These are phyloP conservation scores for Diaporthe citriasiana DNA, from an alignment of 2,329 filamentous ascomycete genomes.

Conservation along the genomic window DNA sequence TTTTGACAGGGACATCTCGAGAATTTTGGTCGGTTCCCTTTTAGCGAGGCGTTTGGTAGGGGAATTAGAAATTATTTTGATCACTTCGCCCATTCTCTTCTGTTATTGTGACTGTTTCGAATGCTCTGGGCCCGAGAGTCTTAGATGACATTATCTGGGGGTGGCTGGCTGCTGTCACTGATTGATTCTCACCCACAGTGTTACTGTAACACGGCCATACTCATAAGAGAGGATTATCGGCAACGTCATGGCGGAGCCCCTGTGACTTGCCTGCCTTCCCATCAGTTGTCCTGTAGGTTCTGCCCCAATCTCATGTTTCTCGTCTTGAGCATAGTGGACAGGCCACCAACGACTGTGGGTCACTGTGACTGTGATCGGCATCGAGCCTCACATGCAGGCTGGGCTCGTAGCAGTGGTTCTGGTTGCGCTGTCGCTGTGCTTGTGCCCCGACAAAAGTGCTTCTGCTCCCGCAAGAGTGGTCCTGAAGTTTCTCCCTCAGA, in stretches of 20 bases:
- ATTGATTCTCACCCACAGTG: background rate
- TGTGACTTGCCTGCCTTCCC: background rate
- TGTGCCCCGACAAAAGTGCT: no score
- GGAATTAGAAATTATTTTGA: background rate
- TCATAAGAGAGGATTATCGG: background rate
- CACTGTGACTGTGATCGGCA: background rate
- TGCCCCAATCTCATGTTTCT: background rate
- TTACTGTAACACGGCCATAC: no score
- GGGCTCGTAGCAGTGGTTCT: background rate
- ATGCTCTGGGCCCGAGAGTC: background rate
- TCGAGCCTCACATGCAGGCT: background rate
- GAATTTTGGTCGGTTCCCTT: conserved; percentile 19
- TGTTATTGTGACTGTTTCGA: background rate
- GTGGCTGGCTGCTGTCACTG: background rate
- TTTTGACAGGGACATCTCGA: conserved; percentile 20
- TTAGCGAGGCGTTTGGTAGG: conserved; percentile 32
- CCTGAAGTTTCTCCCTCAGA: no score
- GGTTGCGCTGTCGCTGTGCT: no score
- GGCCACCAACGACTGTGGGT: no score
- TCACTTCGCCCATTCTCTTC: background rate
- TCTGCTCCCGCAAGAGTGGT: no score
- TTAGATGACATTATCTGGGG: background rate
- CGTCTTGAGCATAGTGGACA: no score
- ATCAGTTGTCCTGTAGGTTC: background rate
- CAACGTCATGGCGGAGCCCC: background rate